Percentiles rank a stretch among this genome's conserved stretches.
These are phyloP conservation scores for Phytophthora meadii DNA, from an alignment of 352 stramenopile species.

Conservation along the genomic window DNA sequence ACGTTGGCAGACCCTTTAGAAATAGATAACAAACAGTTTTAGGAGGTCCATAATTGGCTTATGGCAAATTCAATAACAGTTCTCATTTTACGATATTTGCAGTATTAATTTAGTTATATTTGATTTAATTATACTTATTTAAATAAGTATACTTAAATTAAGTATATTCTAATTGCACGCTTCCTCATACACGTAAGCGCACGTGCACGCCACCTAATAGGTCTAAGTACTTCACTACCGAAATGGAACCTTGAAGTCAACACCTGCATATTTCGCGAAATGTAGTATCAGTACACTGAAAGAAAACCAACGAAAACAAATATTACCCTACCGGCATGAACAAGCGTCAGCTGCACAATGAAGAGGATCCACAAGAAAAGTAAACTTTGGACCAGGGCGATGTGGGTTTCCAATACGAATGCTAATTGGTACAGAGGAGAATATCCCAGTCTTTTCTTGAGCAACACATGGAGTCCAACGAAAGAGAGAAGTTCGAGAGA, in stretches of 20 bases:
- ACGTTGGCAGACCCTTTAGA: too few relatives aligned
- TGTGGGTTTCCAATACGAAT: conserved; percentile 53
- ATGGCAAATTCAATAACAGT: too few relatives aligned
- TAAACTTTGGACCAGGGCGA: conserved; percentile 25
- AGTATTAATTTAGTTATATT: too few relatives aligned
- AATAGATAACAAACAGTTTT: too few relatives aligned
- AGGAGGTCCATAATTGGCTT: too few relatives aligned
- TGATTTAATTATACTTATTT: too few relatives aligned
- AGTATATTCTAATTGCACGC: too few relatives aligned
- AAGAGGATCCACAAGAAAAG: conserved; percentile 43
- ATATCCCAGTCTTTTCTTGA: conserved; percentile 31
- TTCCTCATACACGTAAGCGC: too few relatives aligned
- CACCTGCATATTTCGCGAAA: neutral
- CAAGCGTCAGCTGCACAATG: conserved; percentile 28
- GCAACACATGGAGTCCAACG: conserved; percentile 4
- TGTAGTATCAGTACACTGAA: neutral
- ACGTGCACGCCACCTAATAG: too few relatives aligned
- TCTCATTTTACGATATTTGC: too few relatives aligned
- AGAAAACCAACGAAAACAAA: neutral
- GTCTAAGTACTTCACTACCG: too few relatives aligned
- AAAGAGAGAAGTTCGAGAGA: conserved; percentile 25
- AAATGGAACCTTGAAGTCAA: conserved; percentile 10
- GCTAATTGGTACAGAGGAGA: conserved; percentile 38
- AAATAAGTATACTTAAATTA: too few relatives aligned
- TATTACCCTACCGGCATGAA: conserved; percentile 15